Percentiles rank a stretch among this genome's conserved stretches.
Conservation (phyloP, 768 basidiomycete species). For the Podaxis carcinomalis region DNA sequence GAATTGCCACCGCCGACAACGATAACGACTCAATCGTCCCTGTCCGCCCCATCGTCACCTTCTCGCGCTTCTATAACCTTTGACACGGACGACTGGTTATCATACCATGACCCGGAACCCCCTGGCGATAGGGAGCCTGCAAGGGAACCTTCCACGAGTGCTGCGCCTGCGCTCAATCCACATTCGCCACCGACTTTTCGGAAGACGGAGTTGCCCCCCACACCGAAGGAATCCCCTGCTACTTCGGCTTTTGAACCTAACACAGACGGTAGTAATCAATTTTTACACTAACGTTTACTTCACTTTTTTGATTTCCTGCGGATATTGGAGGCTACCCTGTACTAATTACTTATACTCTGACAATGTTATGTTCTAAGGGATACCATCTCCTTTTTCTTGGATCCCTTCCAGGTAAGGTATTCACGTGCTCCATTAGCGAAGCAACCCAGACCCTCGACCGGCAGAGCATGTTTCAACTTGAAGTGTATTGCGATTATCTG, state of each 20-base stretch:
- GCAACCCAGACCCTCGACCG: no score
- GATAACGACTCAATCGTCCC: slow-evolving; percentile 1
- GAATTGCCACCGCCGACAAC: slow-evolving; percentile 12
- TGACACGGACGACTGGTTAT: slow-evolving; percentile 19
- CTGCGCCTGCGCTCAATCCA: neutral
- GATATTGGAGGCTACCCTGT: neutral
- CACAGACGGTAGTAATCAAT: neutral
- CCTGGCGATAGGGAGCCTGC: neutral
- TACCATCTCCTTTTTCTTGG: no score
- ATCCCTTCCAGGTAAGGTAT: no score
- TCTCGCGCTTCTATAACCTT: slow-evolving; percentile 20
- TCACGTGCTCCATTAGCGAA: no score
- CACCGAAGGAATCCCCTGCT: slow-evolving; percentile 4
- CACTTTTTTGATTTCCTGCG: neutral
- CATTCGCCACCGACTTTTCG: neutral
- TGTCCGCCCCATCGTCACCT: slow-evolving; percentile 22
- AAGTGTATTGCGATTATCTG: no score
- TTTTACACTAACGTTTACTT: neutral
- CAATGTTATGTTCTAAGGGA: no score
- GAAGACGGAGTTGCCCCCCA: slow-evolving; percentile 8
- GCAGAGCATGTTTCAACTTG: no score
- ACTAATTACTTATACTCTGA: neutral
- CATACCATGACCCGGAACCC: slow-evolving; percentile 3
- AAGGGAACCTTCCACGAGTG: neutral
- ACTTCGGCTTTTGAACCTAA: neutral